phyloP scores from a whole-genome alignment of 495 filamentous ascomycete genomes.

The Geoglossum glabrum region DNA sequence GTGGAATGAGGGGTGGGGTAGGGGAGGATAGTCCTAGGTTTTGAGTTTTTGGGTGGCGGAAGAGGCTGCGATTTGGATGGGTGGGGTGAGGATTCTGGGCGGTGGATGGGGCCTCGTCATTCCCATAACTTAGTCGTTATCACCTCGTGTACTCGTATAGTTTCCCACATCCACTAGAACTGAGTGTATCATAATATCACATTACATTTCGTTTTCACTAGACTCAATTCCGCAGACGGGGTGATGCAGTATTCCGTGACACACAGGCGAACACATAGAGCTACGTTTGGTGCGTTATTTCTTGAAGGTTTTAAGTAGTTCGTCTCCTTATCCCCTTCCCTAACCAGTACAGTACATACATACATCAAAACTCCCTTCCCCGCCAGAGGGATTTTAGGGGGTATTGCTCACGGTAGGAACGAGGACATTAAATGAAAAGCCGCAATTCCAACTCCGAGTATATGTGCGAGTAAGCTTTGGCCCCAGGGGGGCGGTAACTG shows the following conservation, averaged over 20 bases:
- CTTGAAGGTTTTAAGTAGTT: not conserved
- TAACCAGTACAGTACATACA: not conserved
- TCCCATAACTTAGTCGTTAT: too few species aligned
- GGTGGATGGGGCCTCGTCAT: too few species aligned
- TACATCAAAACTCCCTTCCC: not conserved
- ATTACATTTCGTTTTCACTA: not conserved
- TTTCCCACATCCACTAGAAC: not conserved
- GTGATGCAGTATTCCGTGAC: too few species aligned
- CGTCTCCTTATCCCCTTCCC: not conserved
- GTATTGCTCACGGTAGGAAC: not conserved
- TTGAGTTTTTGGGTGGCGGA: too few species aligned
- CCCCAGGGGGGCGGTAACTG: not conserved
- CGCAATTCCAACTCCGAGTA: not conserved
- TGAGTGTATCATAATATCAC: not conserved
- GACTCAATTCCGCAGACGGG: too few species aligned
- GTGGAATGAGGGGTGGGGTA: constrained; percentile 61
- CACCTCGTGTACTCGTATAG: too few species aligned
- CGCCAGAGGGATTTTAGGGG: not conserved
- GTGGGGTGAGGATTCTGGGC: too few species aligned
- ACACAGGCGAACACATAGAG: too few species aligned
- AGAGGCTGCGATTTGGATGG: too few species aligned
- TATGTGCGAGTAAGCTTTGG: not conserved
- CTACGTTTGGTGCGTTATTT: too few species aligned
- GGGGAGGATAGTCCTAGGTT: constrained; percentile 5
- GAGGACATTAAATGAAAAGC: not conserved